These are phyloP conservation scores for Hibiscus syriacus DNA, from an alignment of 345 rosid genomes.

Conservation along the genomic window DNA sequence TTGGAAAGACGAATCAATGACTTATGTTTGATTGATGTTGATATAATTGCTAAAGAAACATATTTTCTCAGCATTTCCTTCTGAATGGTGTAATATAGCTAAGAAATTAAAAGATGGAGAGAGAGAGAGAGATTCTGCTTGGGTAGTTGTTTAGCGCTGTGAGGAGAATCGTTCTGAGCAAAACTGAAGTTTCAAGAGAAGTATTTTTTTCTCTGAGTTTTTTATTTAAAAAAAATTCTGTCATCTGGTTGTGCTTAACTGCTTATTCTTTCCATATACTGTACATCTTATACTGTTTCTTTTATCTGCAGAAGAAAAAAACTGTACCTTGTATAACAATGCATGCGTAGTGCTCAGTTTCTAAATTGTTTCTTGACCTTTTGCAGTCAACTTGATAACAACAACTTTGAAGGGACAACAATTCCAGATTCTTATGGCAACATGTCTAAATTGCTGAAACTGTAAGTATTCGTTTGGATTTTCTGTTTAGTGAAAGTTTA, in stretches of 20 bases:
- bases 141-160: neutral
- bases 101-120: neutral
- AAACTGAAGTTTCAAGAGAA: neutral
- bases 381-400: conserved; percentile 88
- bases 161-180: neutral
- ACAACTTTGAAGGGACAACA: conserved; percentile 63
- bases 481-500: neutral
- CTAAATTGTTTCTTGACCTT: conserved; percentile 11
- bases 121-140: neutral
- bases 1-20: neutral
- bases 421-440: conserved; percentile 70
- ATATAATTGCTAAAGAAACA: neutral
- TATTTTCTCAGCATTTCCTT: neutral
- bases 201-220: neutral
- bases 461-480: conserved; percentile 51
- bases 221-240: neutral
- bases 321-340: neutral
- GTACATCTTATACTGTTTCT: neutral
- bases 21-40: neutral
- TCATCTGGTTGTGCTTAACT: neutral
- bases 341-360: neutral
- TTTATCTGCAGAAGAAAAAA: neutral
- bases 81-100: neutral
- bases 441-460: conserved; percentile 70
- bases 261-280: neutral